A percentile compares a stretch with the other conserved stretches of the same genome.
These are phyloP conservation scores for Zymoseptoria tritici DNA, from an alignment of 2,329 filamentous ascomycete species.

Conservation along the genomic window DNA sequence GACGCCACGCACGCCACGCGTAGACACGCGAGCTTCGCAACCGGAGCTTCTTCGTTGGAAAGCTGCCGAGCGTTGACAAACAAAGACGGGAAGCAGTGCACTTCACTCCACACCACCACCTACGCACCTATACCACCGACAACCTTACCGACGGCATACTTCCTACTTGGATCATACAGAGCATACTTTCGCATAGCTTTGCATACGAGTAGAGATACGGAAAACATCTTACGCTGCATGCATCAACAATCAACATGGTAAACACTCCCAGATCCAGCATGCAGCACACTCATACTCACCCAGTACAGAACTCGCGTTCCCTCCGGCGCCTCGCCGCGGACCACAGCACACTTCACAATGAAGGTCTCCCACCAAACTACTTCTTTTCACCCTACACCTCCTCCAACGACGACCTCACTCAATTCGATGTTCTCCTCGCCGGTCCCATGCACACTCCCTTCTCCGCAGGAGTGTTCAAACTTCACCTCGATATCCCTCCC, in stretches of 20 bases:
- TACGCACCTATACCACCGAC: not conserved
- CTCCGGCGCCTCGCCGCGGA: slow-evolving; percentile 54
- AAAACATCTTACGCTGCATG: not conserved
- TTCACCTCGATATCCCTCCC: slow-evolving; percentile 53
- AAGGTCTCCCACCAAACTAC: slow-evolving; percentile 54
- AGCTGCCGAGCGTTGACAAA: not conserved
- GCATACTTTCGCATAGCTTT: slow-evolving; percentile 1
- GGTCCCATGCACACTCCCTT: slow-evolving; percentile 56
- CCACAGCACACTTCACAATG: slow-evolving; percentile 49
- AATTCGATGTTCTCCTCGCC: slow-evolving; percentile 51
- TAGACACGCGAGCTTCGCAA: not conserved
- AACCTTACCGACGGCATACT: not conserved
- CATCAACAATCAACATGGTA: not conserved
- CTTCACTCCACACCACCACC: not conserved
- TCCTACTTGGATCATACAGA: not conserved
- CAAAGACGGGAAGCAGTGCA: not conserved
- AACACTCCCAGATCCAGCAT: not conserved
- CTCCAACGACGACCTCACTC: slow-evolving; percentile 48
- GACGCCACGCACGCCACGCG: not conserved
- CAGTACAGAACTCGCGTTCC: slow-evolving; percentile 40
- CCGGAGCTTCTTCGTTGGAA: not conserved
- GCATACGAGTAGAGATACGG: not conserved
- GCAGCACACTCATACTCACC: not conserved
- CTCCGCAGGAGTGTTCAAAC: slow-evolving; percentile 49
- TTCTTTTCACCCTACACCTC: slow-evolving; percentile 42